phyloP scores from a whole-genome alignment of 495 filamentous ascomycete species.

The Lindgomyces ingoldianus region DNA sequence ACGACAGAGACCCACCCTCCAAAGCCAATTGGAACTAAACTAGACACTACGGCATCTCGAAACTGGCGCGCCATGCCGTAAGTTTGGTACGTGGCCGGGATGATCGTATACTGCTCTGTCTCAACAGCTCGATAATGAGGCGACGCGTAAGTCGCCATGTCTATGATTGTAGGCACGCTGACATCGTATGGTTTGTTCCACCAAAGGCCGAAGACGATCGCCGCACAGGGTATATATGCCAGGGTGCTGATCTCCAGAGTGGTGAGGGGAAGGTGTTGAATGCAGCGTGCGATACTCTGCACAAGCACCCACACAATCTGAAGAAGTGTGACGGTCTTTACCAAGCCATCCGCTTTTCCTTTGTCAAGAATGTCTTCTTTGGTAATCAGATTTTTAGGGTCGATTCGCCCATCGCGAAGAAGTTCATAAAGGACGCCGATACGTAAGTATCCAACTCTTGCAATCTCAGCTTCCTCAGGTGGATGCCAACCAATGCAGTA shows the following conservation, averaged over 20 bases:
- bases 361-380: slow-evolving; percentile 2
- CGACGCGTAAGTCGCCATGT: background rate
- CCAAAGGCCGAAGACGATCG: background rate
- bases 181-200: slow-evolving; percentile 18
- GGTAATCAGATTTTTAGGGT: background rate
- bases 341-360: slow-evolving; percentile 5
- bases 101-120: background rate
- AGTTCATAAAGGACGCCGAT: background rate
- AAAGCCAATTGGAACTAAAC: background rate
- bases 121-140: background rate
- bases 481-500: background rate
- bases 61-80: background rate
- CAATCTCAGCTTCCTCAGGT: background rate
- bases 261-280: background rate
- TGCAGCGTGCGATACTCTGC: slow-evolving; percentile 1
- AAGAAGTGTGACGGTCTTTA: slow-evolving; percentile 6
- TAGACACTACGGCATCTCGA: background rate
- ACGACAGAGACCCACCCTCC: background rate
- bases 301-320: background rate
- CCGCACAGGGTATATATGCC: slow-evolving; percentile 10
- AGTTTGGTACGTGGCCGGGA: background rate
- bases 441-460: background rate
- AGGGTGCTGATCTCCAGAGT: slow-evolving; percentile 7
- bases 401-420: background rate
- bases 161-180: background rate